These are phyloP conservation scores for Xylariaceae sp. DNA, from an alignment of 2,329 filamentous ascomycete species.

Conservation along the genomic window DNA sequence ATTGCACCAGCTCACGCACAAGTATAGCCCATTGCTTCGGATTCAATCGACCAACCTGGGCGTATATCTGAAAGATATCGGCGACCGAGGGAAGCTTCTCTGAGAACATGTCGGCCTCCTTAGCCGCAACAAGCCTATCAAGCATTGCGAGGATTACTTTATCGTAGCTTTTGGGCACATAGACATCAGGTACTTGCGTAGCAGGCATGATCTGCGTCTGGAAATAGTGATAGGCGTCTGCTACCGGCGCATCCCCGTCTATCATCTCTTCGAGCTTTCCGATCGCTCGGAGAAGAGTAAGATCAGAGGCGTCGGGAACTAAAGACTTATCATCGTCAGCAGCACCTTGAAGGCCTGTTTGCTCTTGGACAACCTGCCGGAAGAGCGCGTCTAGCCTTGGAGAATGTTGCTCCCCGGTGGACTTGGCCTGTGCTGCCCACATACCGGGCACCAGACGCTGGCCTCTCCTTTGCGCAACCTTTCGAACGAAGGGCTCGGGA, in stretches of 20 bases:
- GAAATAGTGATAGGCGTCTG: slow-evolving; percentile 27
- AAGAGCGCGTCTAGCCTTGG: slow-evolving; percentile 29
- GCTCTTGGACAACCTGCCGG: slow-evolving; percentile 27
- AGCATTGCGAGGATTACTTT: slow-evolving; percentile 31
- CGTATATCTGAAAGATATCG: slow-evolving; percentile 37
- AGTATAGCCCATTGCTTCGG: slow-evolving; percentile 35
- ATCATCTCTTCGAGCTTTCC: slow-evolving; percentile 34
- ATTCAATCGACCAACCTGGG: slow-evolving; percentile 35
- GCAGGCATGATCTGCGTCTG: slow-evolving; percentile 32
- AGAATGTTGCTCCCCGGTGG: slow-evolving; percentile 5
- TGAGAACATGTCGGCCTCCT: slow-evolving; percentile 31
- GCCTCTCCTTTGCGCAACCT: neutral
- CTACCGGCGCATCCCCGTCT: slow-evolving; percentile 24
- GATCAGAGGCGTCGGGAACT: slow-evolving; percentile 2
- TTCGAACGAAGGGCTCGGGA: slow-evolving; percentile 3
- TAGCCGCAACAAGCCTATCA: slow-evolving; percentile 32
- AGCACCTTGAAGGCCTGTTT: slow-evolving; percentile 11
- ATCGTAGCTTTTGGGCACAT: slow-evolving; percentile 33
- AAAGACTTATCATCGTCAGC: neutral
- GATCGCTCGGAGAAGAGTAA: slow-evolving; percentile 27
- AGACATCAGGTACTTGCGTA: slow-evolving; percentile 23
- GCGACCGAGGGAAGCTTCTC: slow-evolving; percentile 36
- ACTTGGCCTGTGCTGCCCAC: neutral
- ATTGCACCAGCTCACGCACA: slow-evolving; percentile 34
- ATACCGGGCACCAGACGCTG: slow-evolving; percentile 1